Conservation (phyloP, 225 moss, liverwort and hornwort genomes). For the Ulota crispa region DNA sequence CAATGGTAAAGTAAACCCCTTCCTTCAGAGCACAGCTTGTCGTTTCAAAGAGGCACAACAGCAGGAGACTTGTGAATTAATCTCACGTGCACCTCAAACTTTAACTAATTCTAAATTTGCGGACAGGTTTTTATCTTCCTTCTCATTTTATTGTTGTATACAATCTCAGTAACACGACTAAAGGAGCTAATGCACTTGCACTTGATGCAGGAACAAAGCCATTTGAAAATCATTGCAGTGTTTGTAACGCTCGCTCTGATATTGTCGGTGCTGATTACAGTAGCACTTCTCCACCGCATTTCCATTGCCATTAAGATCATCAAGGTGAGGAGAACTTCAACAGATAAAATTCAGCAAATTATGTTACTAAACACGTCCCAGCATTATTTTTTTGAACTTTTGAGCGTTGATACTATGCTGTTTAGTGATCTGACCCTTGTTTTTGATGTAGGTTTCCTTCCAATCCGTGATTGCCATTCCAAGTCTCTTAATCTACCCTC, state of each 20-base stretch:
- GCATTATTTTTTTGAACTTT: not conserved
- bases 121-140: too few relatives aligned
- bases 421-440: not conserved
- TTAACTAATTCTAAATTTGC: rapidly evolving
- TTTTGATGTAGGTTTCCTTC: constrained; percentile 55
- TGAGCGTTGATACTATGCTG: not conserved
- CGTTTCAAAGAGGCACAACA: not conserved
- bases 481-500: constrained; percentile 75
- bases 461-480: constrained; percentile 79
- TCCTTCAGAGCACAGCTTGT: rapidly evolving
- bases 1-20: constrained; percentile 31
- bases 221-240: constrained; percentile 78
- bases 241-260: constrained; percentile 68
- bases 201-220: constrained; percentile 66
- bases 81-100: rapidly evolving
- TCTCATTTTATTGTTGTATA: too few relatives aligned
- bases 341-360: rapidly evolving
- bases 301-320: constrained; percentile 71
- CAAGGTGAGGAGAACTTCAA: constrained; percentile 43
- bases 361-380: rapidly evolving
- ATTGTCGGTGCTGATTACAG: constrained; percentile 53
- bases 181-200: not conserved
- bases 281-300: constrained; percentile 77
- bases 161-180: rapidly evolving
- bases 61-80: not conserved